phyloP scores from a whole-genome alignment of 2,329 filamentous ascomycete species.

The Cordyceps cicadae region DNA sequence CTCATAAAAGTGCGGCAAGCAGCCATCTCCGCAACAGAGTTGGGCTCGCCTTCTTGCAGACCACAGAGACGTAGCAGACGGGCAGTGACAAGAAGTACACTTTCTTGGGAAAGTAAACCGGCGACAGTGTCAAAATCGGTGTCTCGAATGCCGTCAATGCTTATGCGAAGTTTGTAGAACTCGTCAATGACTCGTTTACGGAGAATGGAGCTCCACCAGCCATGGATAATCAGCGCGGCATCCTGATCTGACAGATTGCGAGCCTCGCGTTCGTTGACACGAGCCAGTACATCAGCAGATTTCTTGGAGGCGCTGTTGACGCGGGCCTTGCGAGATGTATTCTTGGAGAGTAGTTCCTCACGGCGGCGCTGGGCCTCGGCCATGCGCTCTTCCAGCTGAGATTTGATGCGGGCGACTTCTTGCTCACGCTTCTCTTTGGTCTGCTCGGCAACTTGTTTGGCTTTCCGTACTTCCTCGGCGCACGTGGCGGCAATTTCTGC shows the following conservation, averaged over 20 bases:
- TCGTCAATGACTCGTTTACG: conserved; percentile 54
- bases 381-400: conserved; percentile 72
- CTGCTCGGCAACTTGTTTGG: conserved; percentile 73
- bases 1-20: conserved; percentile 69
- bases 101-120: conserved; percentile 56
- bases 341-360: conserved; percentile 52
- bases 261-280: conserved; percentile 39
- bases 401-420: conserved; percentile 58
- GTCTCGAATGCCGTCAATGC: conserved; percentile 60
- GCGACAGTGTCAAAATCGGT: conserved; percentile 69
- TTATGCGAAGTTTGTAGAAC: conserved; percentile 59
- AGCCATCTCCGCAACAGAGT: conserved; percentile 60
- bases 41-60: conserved; percentile 54
- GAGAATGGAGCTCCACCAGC: conserved; percentile 56
- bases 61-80: conserved; percentile 62
- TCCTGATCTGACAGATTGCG: conserved; percentile 46
- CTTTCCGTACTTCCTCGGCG: conserved; percentile 73
- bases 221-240: conserved; percentile 59
- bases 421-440: conserved; percentile 75
- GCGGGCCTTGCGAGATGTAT: conserved; percentile 42
- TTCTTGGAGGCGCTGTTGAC: conserved; percentile 47
- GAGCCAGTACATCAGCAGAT: conserved; percentile 38
- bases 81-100: conserved; percentile 57
- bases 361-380: conserved; percentile 68
- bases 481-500: conserved; percentile 75